Conservation (phyloP, 78 protist species). For the Dictyostelium discoideum region dicty_2.7 NC_007089.4:1499501-1500000, state of each 20-base stretch:
- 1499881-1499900: neutral
- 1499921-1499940: constrained; percentile 77
- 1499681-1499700: constrained; percentile 9
- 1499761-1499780: neutral
- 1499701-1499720: constrained; percentile 52
- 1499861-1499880: constrained; percentile 10
- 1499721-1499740: neutral
- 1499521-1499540: too few relatives aligned
- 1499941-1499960: constrained; percentile 79
- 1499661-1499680: constrained; percentile 24
- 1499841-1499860: neutral
- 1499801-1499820: constrained; percentile 28
- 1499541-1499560: too few relatives aligned
- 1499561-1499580: too few relatives aligned
- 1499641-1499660: neutral
- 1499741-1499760: constrained; percentile 32
- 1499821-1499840: neutral
- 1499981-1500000: constrained; percentile 85
- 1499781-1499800: neutral
- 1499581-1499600: too few relatives aligned
- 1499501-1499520: too few relatives aligned
- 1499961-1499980: constrained; percentile 92
- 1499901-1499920: neutral
- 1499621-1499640: neutral
- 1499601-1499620: too few relatives aligned